phyloP scores from a whole-genome alignment of 805 yeast species.

The Wickerhamiella shivajii region DNA sequence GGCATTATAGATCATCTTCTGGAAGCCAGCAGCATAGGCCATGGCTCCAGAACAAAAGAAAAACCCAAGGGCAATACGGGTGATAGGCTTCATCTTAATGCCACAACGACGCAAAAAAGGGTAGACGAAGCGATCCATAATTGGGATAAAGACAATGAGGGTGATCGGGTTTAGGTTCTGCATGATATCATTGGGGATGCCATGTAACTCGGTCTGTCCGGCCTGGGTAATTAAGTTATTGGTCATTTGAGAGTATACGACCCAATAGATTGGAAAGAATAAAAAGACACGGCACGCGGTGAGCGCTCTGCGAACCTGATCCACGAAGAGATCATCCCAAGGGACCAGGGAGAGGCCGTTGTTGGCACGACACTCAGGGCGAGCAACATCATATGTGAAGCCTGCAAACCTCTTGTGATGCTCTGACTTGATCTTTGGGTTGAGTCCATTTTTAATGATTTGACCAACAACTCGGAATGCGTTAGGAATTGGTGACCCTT shows the following conservation, averaged over 20 bases:
- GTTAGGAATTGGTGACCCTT: conserved; percentile 44
- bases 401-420: conserved; percentile 1
- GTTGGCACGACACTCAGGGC: conserved; percentile 40
- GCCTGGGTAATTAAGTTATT: conserved; percentile 64
- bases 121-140: conserved; percentile 45
- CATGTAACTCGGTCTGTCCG: conserved; percentile 57
- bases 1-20: conserved; percentile 48
- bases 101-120: conserved; percentile 36
- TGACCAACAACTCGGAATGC: conserved; percentile 34
- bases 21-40: conserved; percentile 66
- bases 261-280: conserved; percentile 62
- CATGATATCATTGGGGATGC: conserved; percentile 68
- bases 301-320: conserved; percentile 51
- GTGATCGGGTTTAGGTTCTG: conserved; percentile 65
- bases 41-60: conserved; percentile 48
- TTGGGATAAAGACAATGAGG: conserved; percentile 62
- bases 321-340: conserved; percentile 62
- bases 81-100: conserved; percentile 50
- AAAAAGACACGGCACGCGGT: conserved; percentile 60
- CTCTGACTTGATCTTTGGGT: conserved; percentile 1
- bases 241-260: conserved; percentile 57
- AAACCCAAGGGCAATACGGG: conserved; percentile 60
- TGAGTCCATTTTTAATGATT: conserved; percentile 33
- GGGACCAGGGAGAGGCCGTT: conserved; percentile 27
- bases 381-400: conserved; percentile 36